Base-by-base conservation (phyloP, 2,329 filamentous ascomycete species). In the Microsporum audouinii region DNA sequence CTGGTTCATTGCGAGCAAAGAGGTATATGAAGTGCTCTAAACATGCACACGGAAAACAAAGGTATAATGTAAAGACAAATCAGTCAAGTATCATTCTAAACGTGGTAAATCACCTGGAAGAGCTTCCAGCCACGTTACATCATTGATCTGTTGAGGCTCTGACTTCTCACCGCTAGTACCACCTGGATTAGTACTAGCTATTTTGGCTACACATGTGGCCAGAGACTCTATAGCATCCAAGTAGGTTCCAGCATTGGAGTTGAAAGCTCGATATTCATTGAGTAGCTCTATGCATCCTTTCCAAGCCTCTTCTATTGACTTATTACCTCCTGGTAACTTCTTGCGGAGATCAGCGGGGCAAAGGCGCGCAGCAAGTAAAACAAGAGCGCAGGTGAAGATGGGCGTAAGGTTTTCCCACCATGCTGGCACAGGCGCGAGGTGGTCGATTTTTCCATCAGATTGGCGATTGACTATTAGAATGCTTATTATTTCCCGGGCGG, bases 331-430 rank as follows among this genome's bases (percentile, higher is more conserved):
- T 8, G 55, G 39, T 17, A 64, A 23, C 23, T 61, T 58, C 2
- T 62, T 56, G 41, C 45, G 43, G 1, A 60, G 41, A 8, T 58
- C 61, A n/a, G 10, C 33, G 3, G 62, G 49, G 38, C 65, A 65
- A 33, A 59, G 34, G 5, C 63, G 63, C 14, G 63, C 63, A 4
- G 63, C 63, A 31, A 66, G 49, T 7, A 66, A 41, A 17, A 63
- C 59, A 6, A 59, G 62, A 2, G 60, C 62, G 36, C 63, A 66
- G 7, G 62, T 61, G 38, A 60, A 66, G 27, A 61, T 27, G 33
- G 62, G 63, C 14, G 56, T 60, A 6, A 63, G 49, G 51, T 61
- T 66, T 43, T 66, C 65, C 65, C 65, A 66, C 61, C 64, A 64
- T 1, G 61, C 34, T 2, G 65, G 63, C 6, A 65, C 39, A 3